Base-by-base conservation (phyloP, 2,329 filamentous ascomycete species). In the Talaromyces piceae region DNA sequence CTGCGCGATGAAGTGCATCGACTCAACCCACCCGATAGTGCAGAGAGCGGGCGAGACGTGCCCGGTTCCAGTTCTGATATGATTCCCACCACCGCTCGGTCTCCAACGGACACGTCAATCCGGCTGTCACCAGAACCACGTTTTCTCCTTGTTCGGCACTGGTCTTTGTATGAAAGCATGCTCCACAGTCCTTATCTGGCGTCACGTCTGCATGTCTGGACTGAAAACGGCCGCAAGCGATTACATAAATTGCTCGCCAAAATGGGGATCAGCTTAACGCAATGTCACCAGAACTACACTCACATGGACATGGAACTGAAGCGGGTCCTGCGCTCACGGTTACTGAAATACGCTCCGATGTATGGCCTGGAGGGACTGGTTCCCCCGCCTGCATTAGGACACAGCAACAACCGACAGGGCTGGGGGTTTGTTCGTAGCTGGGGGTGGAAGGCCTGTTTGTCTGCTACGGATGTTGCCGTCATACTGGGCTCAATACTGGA, bases 261-360 rank as follows among this genome's bases (percentile, higher is more conserved):
- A 70, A 98, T 98, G 91, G 93, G 93, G 27, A 88, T 98, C 50
- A 95, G 88, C 63, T 75, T 97, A 31, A 86, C 86, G 4, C 91
- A 98, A 71, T 95, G 91, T 71, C 91, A 89, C 61, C 93, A 97
- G 69, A 91, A 84, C 65, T 98, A 97, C 66, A 89, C 90, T 0
- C 93, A 98, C 68, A 97, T 98, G 91, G 91, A 97, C 69, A 94
- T 96, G 83, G 85, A 95, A 68, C 75, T 98, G 28, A 98, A 97
- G 71, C 84, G 88, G 4, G 88, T 88, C 26, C 73, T 97, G 26
- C 83, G 91, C 39, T 82, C 88, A 45, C 88, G 94, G 54, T 77
- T 98, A 1, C 77, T 96, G 18, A 91, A 91, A 61, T 97, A 95
- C 64, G 91, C 91, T 0, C 89, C 89, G 1, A 78, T 95, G 54